Conservation (phyloP, 306 rosid genomes). For the Fragaria vesca region DNA sequence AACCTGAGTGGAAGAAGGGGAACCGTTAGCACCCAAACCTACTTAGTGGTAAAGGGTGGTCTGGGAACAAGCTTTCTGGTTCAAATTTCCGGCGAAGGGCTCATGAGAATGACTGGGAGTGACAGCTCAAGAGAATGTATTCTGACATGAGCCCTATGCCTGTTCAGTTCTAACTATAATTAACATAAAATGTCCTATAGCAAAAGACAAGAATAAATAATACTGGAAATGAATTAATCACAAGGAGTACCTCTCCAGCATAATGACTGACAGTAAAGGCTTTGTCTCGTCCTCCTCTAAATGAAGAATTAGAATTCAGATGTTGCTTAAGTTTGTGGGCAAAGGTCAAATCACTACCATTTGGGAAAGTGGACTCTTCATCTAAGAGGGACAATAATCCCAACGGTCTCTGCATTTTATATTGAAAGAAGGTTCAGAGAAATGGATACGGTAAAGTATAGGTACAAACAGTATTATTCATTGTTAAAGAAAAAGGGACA, state of each 20-base stretch:
- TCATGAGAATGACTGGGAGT: too few relatives aligned
- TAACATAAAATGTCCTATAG: neutral
- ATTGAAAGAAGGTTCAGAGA: slow-evolving; percentile 24
- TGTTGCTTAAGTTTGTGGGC: slow-evolving; percentile 98
- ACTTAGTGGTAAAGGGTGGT: neutral
- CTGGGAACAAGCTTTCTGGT: neutral
- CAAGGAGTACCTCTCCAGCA: slow-evolving; percentile 93
- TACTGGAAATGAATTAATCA: slow-evolving; percentile 6
- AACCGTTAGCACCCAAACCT: slow-evolving; percentile 24
- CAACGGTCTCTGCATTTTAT: slow-evolving; percentile 81
- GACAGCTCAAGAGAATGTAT: neutral
- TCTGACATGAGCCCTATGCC: neutral
- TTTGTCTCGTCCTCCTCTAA: slow-evolving; percentile 87
- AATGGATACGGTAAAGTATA: slow-evolving; percentile 17
- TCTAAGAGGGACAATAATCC: slow-evolving; percentile 90
- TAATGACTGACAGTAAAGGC: slow-evolving; percentile 87
- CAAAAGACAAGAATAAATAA: slow-evolving; percentile 21
- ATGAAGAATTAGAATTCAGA: slow-evolving; percentile 66
- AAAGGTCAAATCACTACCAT: slow-evolving; percentile 88
- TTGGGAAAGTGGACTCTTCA: slow-evolving; percentile 98
- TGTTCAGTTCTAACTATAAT: neutral
- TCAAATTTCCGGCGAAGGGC: neutral
- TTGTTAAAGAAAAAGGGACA: neutral
- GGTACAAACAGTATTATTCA: neutral
- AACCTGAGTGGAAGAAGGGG: slow-evolving; percentile 62